Base-by-base conservation (phyloP, 768 basidiomycete genomes). In the Suillus fuscotomentosus region DNA sequence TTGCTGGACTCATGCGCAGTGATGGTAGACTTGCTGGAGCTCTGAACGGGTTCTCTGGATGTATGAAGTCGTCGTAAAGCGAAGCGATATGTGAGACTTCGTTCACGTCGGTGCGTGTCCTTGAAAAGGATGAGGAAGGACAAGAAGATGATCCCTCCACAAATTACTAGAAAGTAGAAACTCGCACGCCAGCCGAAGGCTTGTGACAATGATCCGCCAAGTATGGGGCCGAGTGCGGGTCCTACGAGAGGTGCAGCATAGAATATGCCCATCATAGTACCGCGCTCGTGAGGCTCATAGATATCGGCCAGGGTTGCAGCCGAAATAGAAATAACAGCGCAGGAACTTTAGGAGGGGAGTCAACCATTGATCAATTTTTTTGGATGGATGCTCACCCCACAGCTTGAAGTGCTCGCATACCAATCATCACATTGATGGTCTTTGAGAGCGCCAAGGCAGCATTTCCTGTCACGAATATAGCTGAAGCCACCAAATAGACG, bases 161-260 rank as follows among this genome's bases (percentile, higher is more conserved):
- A 81, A 39, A 88, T 87, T 1, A 84, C 79, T 24, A 95, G 82
- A 74, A 95, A 93, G 84, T 92, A 96, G 73, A 96, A 94, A 1
- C 87, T 85, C 8, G 88, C 86, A 42, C 91, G 84, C 95, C 95
- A 97, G 60, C 79, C 82, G 73, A 88, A 88, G 0, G 79, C 83
- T 60, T 87, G 80, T 0, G 91, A 88, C 3, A 93, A 76, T 4
- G 76, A 82, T 0, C 92, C 91, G 2, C 92, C 91, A 50, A 92
- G 68, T 24, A 93, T 82, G 6, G 91, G 89, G 0, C 90, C 91
- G 3, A 91, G 68, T 24, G 84, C 82, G 14, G 87, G 86, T 3
- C 92, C 92, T 27, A 95, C 83, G n/a, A 94, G 82, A 0, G 92
- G 92, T 20, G 92, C 88, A 13, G 87, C 86, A 68, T 90, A 94